Evolutionary conservation across 1,284 basidiomycete species (phyloP), one percentile per base, ranked within the genome.

Genomic region (Cutaneotrichosporon daszewskae): DNA sequence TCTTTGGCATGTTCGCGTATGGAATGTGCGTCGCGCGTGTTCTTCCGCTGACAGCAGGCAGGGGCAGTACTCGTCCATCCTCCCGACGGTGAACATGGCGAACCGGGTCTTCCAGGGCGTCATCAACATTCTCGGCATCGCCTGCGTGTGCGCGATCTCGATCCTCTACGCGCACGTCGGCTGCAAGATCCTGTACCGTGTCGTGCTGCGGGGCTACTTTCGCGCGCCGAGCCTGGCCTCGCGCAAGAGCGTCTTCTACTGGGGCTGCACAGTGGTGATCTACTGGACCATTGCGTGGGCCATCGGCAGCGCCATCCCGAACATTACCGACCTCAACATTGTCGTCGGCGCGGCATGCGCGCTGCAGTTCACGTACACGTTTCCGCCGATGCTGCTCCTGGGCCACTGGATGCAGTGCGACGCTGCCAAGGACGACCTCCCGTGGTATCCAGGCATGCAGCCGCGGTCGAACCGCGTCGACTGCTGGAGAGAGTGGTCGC

Each of bases 151-250:
- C 23, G 77, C 80, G 34, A 79, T 79, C 1, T 78, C 77, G 18
- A 78, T 80, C 13, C 58, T 83, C 23, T 84, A 83, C 51, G 78
- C 79, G 13, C 81, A 81, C 60, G 79, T 84, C 39, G 51, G 51
- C 2, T 43, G 45, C 45, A 54, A 54, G 41, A 42, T 54, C 4
- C 35, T 50, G 32, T 54, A 54, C 37, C 46, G 43, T 19, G 26
- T 39, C 39, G 34, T 54, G 10, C 56, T 84, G 5, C 75, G 81
- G 40, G 74, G 73, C 13, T 66, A 75, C 58, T 71, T 81, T 57
- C 62, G 71, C 14, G 81, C 79, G 0, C 81, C 82, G 0, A 64
- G 68, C 2, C 64, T 84, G 27, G 74, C 77, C 57, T 68, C 62
- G 20, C 60, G 44, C 6, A 60, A 60, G 19, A 81, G 81, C 8